Conservation (phyloP, 1,284 basidiomycete genomes). For the Pseudomicrostroma phylloplanum region DNA sequence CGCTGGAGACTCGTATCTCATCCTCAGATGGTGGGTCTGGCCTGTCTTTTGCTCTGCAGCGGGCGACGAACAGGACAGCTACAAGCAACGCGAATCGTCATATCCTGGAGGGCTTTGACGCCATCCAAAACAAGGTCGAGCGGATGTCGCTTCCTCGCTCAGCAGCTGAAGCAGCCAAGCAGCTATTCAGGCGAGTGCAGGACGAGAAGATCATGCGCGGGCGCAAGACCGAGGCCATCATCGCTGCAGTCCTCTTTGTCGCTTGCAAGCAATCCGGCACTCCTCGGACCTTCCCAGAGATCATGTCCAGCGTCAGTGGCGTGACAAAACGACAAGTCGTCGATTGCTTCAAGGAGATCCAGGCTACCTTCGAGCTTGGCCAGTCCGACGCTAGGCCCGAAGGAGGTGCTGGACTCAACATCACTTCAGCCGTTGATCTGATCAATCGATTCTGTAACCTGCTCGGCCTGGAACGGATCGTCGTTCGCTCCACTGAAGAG, state of each 20-base stretch:
- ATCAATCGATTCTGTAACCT: constrained; percentile 93
- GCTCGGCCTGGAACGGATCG: constrained; percentile 73
- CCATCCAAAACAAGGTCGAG: constrained; percentile 88
- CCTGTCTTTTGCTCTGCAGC: constrained; percentile 82
- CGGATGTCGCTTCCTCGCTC: constrained; percentile 90
- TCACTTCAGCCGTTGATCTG: constrained; percentile 64
- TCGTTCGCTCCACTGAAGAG: constrained; percentile 76
- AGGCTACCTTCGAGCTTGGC: constrained; percentile 76
- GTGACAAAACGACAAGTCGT: constrained; percentile 93
- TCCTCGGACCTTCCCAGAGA: constrained; percentile 89
- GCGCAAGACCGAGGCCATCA: constrained; percentile 84
- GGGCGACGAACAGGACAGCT: constrained; percentile 68
- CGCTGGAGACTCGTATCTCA: constrained; percentile 87
- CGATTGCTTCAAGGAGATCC: constrained; percentile 86
- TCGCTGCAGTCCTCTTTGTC: constrained; percentile 96
- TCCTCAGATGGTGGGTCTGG: constrained; percentile 91
- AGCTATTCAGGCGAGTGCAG: constrained; percentile 91
- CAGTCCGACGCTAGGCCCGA: constrained; percentile 5
- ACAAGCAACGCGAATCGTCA: constrained; percentile 72
- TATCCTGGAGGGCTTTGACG: constrained; percentile 77
- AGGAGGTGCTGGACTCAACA: constrained; percentile 6
- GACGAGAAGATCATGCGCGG: constrained; percentile 88
- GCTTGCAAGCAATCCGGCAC: constrained; percentile 91
- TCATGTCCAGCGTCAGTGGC: constrained; percentile 69
- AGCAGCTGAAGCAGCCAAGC: constrained; percentile 89